These are phyloP conservation scores for Lagenidium giganteum DNA, from an alignment of 352 stramenopile genomes.

Conservation along the genomic window DNA sequence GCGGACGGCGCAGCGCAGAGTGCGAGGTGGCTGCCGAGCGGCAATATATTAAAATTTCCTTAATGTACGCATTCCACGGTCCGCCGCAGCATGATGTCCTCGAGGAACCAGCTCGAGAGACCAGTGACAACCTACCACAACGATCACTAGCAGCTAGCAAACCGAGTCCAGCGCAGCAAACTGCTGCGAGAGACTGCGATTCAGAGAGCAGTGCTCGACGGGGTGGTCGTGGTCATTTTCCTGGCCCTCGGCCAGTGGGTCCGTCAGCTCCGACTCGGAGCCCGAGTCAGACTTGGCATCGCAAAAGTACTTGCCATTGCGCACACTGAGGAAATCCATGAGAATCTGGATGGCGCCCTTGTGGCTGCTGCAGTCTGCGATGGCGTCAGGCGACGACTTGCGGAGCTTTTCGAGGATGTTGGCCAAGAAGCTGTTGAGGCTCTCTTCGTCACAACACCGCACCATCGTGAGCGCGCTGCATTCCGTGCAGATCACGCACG, in stretches of 20 bases:
- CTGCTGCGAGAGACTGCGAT: conserved; percentile 69
- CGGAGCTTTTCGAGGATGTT: conserved; percentile 55
- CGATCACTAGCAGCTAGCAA: conserved; percentile 50
- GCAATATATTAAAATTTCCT: too few relatives aligned
- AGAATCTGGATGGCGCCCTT: conserved; percentile 78
- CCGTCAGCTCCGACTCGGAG: conserved; percentile 12
- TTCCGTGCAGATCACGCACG: conserved; percentile 45
- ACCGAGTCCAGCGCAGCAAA: conserved; percentile 76
- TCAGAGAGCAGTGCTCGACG: conserved; percentile 66
- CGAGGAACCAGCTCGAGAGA: too few relatives aligned
- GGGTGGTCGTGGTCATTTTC: conserved; percentile 59
- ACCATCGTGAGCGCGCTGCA: conserved; percentile 37
- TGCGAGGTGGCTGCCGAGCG: too few relatives aligned
- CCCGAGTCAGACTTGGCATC: conserved; percentile 19
- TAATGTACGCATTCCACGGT: too few relatives aligned
- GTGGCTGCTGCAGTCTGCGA: conserved; percentile 57
- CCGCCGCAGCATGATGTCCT: too few relatives aligned
- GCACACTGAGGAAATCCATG: conserved; percentile 81
- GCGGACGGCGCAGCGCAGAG: too few relatives aligned
- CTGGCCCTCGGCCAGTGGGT: conserved; percentile 21
- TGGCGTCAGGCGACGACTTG: conserved; percentile 25
- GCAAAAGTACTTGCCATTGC: conserved; percentile 73
- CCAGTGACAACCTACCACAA: too few relatives aligned
- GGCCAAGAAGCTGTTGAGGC: conserved; percentile 52
- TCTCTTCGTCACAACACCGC: conserved; percentile 43